A percentile compares a stretch with the other conserved stretches of the same genome.
Evolutionary conservation across 2,329 filamentous ascomycete species (phyloP).

Genomic region (Hypoxylon sp.): DNA sequence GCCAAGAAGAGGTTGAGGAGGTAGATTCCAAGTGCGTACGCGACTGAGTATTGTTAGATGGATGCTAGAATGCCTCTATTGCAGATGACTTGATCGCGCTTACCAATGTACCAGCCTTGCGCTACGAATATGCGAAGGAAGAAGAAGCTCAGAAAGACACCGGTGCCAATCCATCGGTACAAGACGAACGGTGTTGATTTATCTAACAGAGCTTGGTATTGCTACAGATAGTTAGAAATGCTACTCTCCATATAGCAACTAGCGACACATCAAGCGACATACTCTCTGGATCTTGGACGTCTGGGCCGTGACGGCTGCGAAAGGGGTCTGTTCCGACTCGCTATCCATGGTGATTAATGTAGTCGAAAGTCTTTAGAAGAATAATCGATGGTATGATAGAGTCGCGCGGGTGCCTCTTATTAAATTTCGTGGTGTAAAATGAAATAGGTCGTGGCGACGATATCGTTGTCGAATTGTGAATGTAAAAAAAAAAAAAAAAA

Average conservation of each 20-base stretch:
- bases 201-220: constrained; percentile 94
- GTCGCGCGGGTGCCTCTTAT: neutral
- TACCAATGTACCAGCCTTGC: constrained; percentile 99
- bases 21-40: constrained; percentile 98
- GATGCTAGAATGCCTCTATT: neutral
- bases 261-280: constrained; percentile 49
- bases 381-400: neutral
- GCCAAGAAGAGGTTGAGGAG: constrained; percentile 98
- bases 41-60: constrained; percentile 66
- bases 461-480: neutral
- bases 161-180: constrained; percentile 93
- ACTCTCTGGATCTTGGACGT: constrained; percentile 79
- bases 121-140: constrained; percentile 88
- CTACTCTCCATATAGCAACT: neutral
- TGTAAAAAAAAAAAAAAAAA: constrained; percentile 2
- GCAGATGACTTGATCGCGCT: constrained; percentile 41
- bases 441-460: neutral
- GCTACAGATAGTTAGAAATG: constrained; percentile 58
- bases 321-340: constrained; percentile 90
- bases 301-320: constrained; percentile 87
- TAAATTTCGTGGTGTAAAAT: neutral
- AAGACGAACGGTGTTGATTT: constrained; percentile 88
- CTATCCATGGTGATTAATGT: constrained; percentile 72
- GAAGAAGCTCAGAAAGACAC: constrained; percentile 77
- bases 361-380: constrained; percentile 1